Evolutionary conservation across 129 eudicot species (phyloP).

Genomic region (Deinandra increscens): DNA sequence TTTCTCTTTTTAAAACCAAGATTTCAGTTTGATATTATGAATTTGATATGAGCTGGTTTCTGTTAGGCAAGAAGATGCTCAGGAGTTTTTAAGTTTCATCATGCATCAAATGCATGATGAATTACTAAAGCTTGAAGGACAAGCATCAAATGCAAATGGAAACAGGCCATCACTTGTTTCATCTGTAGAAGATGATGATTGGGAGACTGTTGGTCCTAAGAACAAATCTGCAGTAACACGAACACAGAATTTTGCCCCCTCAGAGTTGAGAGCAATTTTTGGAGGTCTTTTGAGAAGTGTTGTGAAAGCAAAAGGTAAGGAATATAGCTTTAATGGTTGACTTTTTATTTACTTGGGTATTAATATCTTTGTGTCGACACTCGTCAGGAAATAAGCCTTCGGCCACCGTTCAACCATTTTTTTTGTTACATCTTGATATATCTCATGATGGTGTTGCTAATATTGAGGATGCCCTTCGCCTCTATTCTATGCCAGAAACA

Average conservation of each 20-base stretch:
- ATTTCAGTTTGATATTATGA: background rate
- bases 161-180: slow-evolving; percentile 58
- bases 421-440: slow-evolving; percentile 93
- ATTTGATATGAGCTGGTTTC: background rate
- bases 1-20: background rate
- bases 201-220: slow-evolving; percentile 98
- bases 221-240: slow-evolving; percentile 95
- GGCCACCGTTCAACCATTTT: slow-evolving; percentile 92
- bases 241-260: slow-evolving; percentile 77
- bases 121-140: slow-evolving; percentile 82
- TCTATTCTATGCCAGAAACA: slow-evolving; percentile 83
- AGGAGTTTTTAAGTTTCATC: slow-evolving; percentile 80
- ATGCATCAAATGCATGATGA: slow-evolving; percentile 97
- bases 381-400: slow-evolving; percentile 78
- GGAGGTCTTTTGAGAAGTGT: slow-evolving; percentile 88
- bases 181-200: slow-evolving; percentile 82
- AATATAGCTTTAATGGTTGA: slow-evolving; percentile 8
- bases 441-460: slow-evolving; percentile 70
- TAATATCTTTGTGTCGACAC: background rate
- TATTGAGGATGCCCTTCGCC: slow-evolving; percentile 79
- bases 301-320: slow-evolving; percentile 81
- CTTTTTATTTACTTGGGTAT: background rate
- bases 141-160: slow-evolving; percentile 44
- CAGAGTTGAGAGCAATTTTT: slow-evolving; percentile 79
- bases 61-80: slow-evolving; percentile 97